Percentiles rank a stretch among this genome's conserved stretches.
These are phyloP conservation scores for Arabidopsis suecica DNA, from an alignment of 345 rosid genomes.

Conservation along the genomic window DNA sequence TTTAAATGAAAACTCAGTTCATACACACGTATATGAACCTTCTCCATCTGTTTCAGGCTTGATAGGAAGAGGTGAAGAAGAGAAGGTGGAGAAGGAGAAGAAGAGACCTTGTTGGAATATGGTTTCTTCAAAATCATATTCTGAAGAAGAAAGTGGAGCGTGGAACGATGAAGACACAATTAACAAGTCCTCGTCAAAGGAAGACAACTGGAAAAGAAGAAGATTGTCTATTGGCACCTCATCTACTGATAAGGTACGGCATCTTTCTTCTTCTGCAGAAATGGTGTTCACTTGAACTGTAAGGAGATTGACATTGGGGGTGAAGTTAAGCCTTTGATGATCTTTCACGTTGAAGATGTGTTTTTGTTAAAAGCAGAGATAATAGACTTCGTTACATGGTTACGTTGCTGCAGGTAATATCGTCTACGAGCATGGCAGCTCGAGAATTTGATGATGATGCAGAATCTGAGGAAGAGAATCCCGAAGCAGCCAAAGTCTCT, in stretches of 20 bases:
- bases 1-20: background rate
- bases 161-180: conserved; percentile 42
- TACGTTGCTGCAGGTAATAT: conserved; percentile 42
- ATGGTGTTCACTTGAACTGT: background rate
- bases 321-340: background rate
- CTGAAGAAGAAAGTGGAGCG: conserved; percentile 53
- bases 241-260: conserved; percentile 58
- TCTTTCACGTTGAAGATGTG: conserved; percentile 11
- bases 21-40: conserved; percentile 6
- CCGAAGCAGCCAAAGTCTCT: conserved; percentile 51
- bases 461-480: conserved; percentile 59
- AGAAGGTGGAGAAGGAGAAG: conserved; percentile 40
- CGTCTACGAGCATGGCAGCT: conserved; percentile 79
- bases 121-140: conserved; percentile 43
- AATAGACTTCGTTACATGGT: background rate
- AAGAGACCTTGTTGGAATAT: conserved; percentile 55
- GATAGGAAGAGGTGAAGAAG: conserved; percentile 44
- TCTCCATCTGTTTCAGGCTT: conserved; percentile 40
- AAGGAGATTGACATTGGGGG: background rate
- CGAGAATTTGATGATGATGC: conserved; percentile 55
- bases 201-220: conserved; percentile 58
- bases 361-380: conserved; percentile 4
- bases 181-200: conserved; percentile 48
- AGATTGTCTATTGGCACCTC: conserved; percentile 50
- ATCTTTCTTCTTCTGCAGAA: conserved; percentile 5